A percentile compares a stretch with the other conserved stretches of the same genome.
Evolutionary conservation across 1,284 basidiomycete species (phyloP).

Genomic region (Uromyces viciae-fabae): DNA sequence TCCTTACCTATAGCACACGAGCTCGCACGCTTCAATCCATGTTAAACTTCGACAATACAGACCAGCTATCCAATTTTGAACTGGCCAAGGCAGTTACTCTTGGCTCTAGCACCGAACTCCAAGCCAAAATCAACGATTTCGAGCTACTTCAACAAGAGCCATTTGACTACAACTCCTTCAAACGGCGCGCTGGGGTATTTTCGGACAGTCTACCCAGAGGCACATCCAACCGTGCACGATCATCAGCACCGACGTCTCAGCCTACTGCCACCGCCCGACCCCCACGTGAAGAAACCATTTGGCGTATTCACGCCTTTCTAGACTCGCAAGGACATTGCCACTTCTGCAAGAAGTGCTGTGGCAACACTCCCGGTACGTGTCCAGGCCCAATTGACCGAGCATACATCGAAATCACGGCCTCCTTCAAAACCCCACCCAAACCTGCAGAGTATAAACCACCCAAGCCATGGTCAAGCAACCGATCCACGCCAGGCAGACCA

Average conservation of each 20-base stretch:
- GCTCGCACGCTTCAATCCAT: background rate
- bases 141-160: background rate
- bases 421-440: background rate
- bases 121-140: background rate
- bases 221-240: background rate
- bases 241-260: too few relatives aligned
- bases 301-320: background rate
- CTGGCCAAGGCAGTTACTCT: background rate
- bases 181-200: background rate
- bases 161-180: background rate
- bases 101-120: background rate
- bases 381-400: background rate
- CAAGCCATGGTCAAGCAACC: background rate
- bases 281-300: background rate
- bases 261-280: background rate
- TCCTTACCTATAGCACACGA: background rate
- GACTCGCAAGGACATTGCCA: background rate
- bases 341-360: constrained; percentile 1
- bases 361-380: background rate
- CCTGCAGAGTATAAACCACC: background rate
- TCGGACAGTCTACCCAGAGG: background rate
- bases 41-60: background rate
- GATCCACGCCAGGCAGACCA: background rate
- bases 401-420: background rate
- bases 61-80: background rate